Percentiles rank a stretch among this genome's conserved stretches.
Conservation (phyloP, 352 stramenopile genomes). For the Globisporangium heterothallicum region DNA sequence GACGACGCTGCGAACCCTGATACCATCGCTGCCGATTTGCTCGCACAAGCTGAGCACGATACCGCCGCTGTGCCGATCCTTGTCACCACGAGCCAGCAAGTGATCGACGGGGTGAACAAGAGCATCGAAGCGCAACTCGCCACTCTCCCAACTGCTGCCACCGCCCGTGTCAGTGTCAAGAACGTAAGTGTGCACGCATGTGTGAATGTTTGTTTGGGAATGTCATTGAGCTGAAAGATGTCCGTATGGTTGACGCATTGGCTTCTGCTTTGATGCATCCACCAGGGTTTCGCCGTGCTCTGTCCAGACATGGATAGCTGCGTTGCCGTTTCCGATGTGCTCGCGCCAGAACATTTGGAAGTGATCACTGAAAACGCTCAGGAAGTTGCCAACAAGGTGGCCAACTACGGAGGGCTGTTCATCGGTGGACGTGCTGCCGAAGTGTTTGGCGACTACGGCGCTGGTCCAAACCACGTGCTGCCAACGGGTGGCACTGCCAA, state of each 20-base stretch:
- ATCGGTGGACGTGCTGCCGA: conserved; percentile 93
- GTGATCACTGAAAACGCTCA: conserved; percentile 89
- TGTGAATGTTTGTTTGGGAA: not conserved
- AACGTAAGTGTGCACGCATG: conserved; percentile 27
- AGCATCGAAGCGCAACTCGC: conserved; percentile 71
- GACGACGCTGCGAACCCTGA: conserved; percentile 82
- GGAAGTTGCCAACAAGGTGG: conserved; percentile 72
- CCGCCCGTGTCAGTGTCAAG: conserved; percentile 53
- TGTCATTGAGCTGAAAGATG: not conserved
- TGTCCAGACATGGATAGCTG: conserved; percentile 62
- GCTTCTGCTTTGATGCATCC: not conserved
- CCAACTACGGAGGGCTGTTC: conserved; percentile 92
- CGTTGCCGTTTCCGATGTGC: conserved; percentile 82
- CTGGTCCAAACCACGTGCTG: conserved; percentile 98
- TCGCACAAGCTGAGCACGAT: conserved; percentile 95
- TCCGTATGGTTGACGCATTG: too few species aligned
- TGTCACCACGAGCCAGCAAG: conserved; percentile 80
- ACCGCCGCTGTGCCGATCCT: conserved; percentile 96
- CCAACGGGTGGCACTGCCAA: conserved; percentile 95
- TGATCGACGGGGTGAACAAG: conserved; percentile 91
- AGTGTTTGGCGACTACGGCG: conserved; percentile 96
- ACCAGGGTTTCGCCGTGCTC: conserved; percentile 69
- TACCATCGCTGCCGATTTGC: conserved; percentile 71
- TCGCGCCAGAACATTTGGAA: conserved; percentile 86
- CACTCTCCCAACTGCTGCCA: conserved; percentile 60